Percentiles rank a stretch among this genome's conserved stretches.
Conservation (phyloP, 495 filamentous ascomycete species). For the Pseudevernia furfuracea region DNA sequence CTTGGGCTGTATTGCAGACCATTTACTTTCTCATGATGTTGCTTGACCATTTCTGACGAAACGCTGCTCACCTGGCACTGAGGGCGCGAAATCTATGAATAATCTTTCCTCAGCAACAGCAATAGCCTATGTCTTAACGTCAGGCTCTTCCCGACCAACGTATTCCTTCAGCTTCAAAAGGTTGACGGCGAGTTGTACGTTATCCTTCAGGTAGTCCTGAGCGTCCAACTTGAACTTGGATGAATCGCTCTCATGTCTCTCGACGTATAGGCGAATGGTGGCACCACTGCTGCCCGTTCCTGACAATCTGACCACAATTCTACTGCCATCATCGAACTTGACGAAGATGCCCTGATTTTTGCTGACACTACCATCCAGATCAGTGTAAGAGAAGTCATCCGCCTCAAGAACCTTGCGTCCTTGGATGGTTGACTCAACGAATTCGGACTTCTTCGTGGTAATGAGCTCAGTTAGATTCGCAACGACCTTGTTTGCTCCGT, state of each 20-base stretch:
- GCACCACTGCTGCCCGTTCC: conserved; percentile 92
- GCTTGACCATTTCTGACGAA: not conserved
- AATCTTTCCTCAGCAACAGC: not conserved
- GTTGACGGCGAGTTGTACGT: conserved; percentile 72
- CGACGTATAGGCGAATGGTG: conserved; percentile 92
- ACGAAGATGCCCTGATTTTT: conserved; percentile 94
- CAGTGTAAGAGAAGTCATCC: conserved; percentile 94
- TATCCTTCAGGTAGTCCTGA: conserved; percentile 89
- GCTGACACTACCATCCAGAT: conserved; percentile 89
- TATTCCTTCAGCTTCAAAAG: conserved; percentile 85
- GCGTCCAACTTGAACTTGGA: conserved; percentile 68
- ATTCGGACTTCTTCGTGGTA: conserved; percentile 60
- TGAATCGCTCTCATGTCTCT: conserved; percentile 76
- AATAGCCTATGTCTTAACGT: conserved; percentile 38
- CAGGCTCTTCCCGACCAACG: conserved; percentile 81
- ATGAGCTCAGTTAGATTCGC: conserved; percentile 61
- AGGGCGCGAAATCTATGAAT: not conserved
- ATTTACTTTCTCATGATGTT: not conserved
- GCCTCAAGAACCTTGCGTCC: conserved; percentile 80
- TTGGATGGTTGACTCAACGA: conserved; percentile 72
- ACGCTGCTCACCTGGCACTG: not conserved
- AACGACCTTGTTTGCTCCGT: conserved; percentile 82
- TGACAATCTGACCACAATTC: conserved; percentile 87
- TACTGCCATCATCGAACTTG: conserved; percentile 89
- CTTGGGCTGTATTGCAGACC: not conserved